phyloP scores from a whole-genome alignment of 768 basidiomycete species.

The Punctularia strigosozonata region DNA sequence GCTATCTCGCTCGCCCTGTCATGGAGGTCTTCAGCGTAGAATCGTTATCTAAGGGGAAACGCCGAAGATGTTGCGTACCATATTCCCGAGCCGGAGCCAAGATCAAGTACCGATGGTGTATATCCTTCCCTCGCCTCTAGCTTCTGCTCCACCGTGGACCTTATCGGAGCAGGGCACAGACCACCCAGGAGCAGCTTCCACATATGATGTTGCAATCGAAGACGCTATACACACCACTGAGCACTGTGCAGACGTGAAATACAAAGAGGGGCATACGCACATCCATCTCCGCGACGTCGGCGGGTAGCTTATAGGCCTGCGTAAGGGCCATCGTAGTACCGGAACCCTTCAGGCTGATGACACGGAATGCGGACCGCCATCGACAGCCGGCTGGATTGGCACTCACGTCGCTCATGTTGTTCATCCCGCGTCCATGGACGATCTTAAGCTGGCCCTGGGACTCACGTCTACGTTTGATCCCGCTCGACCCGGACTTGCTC shows the following conservation, averaged over 20 bases:
- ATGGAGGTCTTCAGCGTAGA: too few relatives aligned
- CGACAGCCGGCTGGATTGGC: neutral
- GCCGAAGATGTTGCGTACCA: slow-evolving; percentile 11
- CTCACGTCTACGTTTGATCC: too few relatives aligned
- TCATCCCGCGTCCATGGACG: neutral
- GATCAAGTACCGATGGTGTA: slow-evolving; percentile 12
- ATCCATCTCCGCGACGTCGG: neutral
- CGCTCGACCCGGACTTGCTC: too few relatives aligned
- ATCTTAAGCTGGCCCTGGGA: too few relatives aligned
- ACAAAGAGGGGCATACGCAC: neutral
- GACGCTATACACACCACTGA: slow-evolving; percentile 8
- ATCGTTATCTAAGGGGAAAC: neutral
- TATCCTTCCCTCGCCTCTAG: slow-evolving; percentile 4
- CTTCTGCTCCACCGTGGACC: slow-evolving; percentile 7
- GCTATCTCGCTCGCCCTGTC: slow-evolving; percentile 18
- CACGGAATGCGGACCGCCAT: too few relatives aligned
- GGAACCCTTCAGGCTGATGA: too few relatives aligned
- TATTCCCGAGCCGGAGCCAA: slow-evolving; percentile 19
- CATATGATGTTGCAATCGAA: slow-evolving; percentile 15
- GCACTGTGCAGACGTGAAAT: neutral
- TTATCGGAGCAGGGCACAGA: slow-evolving; percentile 12
- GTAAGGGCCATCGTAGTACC: neutral
- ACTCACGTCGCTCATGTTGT: neutral
- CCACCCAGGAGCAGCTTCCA: slow-evolving; percentile 16
- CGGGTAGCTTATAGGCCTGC: slow-evolving; percentile 1